Evolutionary conservation across 345 rosid species (phyloP), one percentile per base, ranked within the genome.

Genomic region (Citrus medica): DNA sequence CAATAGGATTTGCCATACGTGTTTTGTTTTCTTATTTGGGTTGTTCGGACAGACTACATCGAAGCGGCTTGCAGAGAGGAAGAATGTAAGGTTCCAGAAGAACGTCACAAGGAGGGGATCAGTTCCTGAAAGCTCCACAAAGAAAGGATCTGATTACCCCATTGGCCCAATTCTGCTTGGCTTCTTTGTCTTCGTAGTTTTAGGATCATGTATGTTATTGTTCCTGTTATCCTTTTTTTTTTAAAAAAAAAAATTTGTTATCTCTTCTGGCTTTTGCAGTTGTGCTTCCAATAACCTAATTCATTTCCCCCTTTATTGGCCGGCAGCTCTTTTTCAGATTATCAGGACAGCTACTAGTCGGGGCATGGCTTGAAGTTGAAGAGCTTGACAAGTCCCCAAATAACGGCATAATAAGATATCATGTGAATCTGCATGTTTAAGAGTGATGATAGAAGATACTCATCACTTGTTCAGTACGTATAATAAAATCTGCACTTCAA

Each of bases 301-400:
- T 25, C 28, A 38, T 6, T 67, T 32, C 13, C 27, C 2, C 16
- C 32, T 37, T 51, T 37, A 13, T 33, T 62, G 30, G 13, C 37
- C 78, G 27, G 67, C 86, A 85, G 86, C 84, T 76, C 69, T 83
- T 71, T 76, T 85, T 81, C 86, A 80, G 84, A 83, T 81, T 35
- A 85, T 85, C 71, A 76, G 86, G 75, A 80, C 75, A 16, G 86
- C 86, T 4, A 55, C 78, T 9, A 61, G 73, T 42, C 67, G 66
- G 7, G 84, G 85, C 37, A 67, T 72, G 76, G 80, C 76, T 62
- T 82, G 63, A 79, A 30, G 71, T 16, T 16, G 58, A 4, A 17
- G 22, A 1, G 6, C 22, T 53, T 24, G 5, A 21, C 4, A 19
- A 67, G 33, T 21, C 48, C 32, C n/a, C 1, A 6, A 35, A n/a